Conservation (phyloP, 305 asterid genomes). For the Fraxinus dipetala region DNA sequence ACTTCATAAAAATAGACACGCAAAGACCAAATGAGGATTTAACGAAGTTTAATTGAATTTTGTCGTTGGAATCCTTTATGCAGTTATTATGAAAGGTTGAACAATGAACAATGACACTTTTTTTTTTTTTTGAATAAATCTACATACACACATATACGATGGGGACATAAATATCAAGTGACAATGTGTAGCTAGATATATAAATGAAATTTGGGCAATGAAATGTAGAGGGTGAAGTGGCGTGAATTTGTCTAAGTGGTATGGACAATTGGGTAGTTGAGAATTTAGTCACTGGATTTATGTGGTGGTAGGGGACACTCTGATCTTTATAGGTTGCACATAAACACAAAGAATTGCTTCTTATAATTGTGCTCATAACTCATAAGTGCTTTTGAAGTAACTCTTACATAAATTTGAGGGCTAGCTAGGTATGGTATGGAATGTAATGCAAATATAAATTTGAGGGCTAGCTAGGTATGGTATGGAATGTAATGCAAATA, state of each 20-base stretch:
- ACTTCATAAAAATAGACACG: background rate
- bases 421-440: background rate
- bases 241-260: background rate
- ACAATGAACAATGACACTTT: too few relatives aligned
- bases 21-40: background rate
- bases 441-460: background rate
- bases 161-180: background rate
- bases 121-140: too few relatives aligned
- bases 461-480: background rate
- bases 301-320: background rate
- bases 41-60: background rate
- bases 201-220: background rate
- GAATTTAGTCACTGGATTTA: background rate
- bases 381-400: background rate
- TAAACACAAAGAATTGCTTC: background rate
- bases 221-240: background rate
- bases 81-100: background rate
- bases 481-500: background rate
- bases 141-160: background rate
- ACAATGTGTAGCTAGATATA: background rate
- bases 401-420: background rate
- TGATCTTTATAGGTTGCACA: background rate
- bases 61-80: too few relatives aligned
- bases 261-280: background rate
- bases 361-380: background rate